Percentiles rank a stretch among this genome's conserved stretches.
These are phyloP conservation scores for Trametes polyzona DNA, from an alignment of 1,284 basidiomycete genomes.

Conservation along the genomic window DNA sequence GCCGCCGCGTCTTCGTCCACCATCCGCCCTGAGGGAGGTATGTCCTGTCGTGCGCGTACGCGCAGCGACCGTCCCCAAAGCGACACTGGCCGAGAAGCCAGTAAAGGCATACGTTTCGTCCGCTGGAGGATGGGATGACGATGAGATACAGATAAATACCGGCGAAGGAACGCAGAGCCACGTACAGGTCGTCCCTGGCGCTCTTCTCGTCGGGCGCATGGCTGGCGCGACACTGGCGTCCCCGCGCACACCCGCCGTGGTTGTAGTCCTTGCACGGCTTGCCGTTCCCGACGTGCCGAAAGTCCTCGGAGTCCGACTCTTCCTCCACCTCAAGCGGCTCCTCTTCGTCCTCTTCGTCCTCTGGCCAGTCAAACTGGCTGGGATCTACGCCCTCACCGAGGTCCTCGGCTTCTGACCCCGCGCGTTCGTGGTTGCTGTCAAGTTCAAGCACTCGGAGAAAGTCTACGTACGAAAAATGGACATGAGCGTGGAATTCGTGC, in stretches of 20 bases:
- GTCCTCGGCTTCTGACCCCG: constrained; percentile 36
- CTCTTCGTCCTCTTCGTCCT: constrained; percentile 25
- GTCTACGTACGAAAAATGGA: constrained; percentile 32
- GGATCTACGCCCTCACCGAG: not conserved
- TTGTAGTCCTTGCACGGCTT: constrained; percentile 58
- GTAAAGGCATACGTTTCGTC: constrained; percentile 45
- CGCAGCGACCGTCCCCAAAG: constrained; percentile 30
- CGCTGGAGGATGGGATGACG: constrained; percentile 25
- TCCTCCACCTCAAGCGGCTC: constrained; percentile 33
- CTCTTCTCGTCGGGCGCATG: constrained; percentile 58
- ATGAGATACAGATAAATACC: not conserved
- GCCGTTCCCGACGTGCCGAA: constrained; percentile 50
- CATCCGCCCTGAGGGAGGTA: constrained; percentile 35
- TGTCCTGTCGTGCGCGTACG: constrained; percentile 41
- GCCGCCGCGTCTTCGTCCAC: constrained; percentile 30
- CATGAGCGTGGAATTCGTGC: not conserved
- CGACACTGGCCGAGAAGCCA: constrained; percentile 34
- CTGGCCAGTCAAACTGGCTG: not conserved
- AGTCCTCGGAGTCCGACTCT: constrained; percentile 52
- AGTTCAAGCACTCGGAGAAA: constrained; percentile 42
- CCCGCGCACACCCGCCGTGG: constrained; percentile 47
- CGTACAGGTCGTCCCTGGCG: constrained; percentile 53
- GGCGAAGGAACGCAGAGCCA: constrained; percentile 1
- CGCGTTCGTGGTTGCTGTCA: constrained; percentile 37
- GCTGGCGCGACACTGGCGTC: constrained; percentile 44